Evolutionary conservation across 177 flowering plant genomes (phyloP).

Genomic region (Tripterygium wilfordii): DNA sequence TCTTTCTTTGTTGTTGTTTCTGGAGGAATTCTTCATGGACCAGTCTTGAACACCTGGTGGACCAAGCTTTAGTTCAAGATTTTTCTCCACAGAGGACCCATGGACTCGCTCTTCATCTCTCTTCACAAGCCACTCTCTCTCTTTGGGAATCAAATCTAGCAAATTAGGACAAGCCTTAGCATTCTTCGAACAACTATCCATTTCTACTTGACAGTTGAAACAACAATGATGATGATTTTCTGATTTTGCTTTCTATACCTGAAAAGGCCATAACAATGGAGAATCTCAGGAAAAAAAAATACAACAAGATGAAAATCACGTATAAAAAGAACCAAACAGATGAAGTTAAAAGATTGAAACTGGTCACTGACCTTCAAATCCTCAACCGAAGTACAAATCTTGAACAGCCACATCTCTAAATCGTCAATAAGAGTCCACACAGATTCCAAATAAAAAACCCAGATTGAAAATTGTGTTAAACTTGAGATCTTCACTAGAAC

Average conservation of each 20-base stretch:
- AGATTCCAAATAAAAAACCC: neutral
- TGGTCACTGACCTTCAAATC: slow-evolving; percentile 5
- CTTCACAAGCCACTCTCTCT: slow-evolving; percentile 36
- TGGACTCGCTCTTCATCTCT: slow-evolving; percentile 21
- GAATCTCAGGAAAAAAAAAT: neutral
- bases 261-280: neutral
- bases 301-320: neutral
- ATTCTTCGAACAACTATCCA: slow-evolving; percentile 33
- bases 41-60: slow-evolving; percentile 69
- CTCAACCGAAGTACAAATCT: slow-evolving; percentile 15
- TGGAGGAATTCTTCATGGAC: slow-evolving; percentile 9
- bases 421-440: neutral
- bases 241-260: too few species aligned
- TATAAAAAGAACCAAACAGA: neutral
- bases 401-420: slow-evolving; percentile 11
- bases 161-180: slow-evolving; percentile 35
- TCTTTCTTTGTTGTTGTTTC: slow-evolving; percentile 16
- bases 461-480: neutral
- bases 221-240: too few species aligned
- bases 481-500: too few species aligned
- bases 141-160: slow-evolving; percentile 43
- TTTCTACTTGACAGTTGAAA: slow-evolving; percentile 9
- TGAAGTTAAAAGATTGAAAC: neutral
- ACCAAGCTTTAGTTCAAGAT: slow-evolving; percentile 75
- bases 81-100: slow-evolving; percentile 53